phyloP scores from a whole-genome alignment of 2,329 filamentous ascomycete species.

The Alternaria solani region DNA sequence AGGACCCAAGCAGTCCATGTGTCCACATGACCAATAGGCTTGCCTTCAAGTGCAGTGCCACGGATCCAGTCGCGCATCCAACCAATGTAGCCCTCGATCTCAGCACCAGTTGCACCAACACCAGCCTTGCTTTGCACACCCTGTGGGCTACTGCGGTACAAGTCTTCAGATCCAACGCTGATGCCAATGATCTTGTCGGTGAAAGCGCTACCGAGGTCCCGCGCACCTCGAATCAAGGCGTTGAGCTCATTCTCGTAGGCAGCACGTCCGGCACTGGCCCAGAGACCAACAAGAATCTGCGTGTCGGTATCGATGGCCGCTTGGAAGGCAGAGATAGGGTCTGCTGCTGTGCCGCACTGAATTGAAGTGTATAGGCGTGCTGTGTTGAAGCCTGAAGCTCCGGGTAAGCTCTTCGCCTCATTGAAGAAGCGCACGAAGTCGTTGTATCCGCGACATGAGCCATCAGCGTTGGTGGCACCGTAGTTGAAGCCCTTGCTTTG shows the following conservation, averaged over 20 bases:
- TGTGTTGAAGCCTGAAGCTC: constrained; percentile 70
- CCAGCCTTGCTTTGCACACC: constrained; percentile 68
- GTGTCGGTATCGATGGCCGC: constrained; percentile 84
- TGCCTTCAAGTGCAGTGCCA: constrained; percentile 65
- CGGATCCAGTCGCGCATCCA: constrained; percentile 70
- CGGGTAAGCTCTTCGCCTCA: constrained; percentile 68
- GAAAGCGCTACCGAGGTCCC: constrained; percentile 71
- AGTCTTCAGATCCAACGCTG: constrained; percentile 84
- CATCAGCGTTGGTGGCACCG: constrained; percentile 67
- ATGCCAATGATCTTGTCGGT: constrained; percentile 76
- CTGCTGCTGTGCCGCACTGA: constrained; percentile 69
- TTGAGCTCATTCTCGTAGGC: constrained; percentile 75
- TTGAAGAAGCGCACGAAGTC: constrained; percentile 77
- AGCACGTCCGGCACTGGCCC: constrained; percentile 73
- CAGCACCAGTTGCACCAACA: constrained; percentile 67
- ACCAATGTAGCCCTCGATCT: constrained; percentile 73
- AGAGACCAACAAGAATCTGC: constrained; percentile 79
- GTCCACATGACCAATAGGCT: constrained; percentile 81
- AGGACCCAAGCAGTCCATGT: constrained; percentile 79
- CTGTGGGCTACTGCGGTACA: constrained; percentile 66
- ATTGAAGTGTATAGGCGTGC: constrained; percentile 77
- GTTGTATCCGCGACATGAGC: constrained; percentile 65
- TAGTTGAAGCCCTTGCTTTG: constrained; percentile 72
- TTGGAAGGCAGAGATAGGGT: constrained; percentile 54
- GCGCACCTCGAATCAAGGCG: constrained; percentile 73